phyloP scores from a whole-genome alignment of 345 rosid species.

The Citrus sinensis region DNA sequence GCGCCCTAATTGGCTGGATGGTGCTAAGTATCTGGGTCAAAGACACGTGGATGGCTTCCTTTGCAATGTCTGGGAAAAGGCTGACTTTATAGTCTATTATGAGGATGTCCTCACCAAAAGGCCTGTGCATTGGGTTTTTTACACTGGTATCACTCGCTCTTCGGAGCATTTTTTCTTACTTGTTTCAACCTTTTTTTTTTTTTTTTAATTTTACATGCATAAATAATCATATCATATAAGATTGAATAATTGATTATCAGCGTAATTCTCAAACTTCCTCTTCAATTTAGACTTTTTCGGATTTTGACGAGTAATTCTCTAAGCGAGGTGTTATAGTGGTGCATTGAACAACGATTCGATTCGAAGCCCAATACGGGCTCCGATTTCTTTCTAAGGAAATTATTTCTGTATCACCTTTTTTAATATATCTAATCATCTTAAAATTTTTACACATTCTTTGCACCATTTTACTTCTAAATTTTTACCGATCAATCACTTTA shows the following conservation, averaged over 20 bases:
- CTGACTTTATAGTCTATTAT: constrained; percentile 54
- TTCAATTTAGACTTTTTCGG: background rate
- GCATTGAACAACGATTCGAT: too few relatives aligned
- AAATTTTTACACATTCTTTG: rapidly evolving
- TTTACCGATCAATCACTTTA: too few relatives aligned
- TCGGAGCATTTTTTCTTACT: background rate
- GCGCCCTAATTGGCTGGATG: constrained; percentile 59
- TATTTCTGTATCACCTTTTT: too few relatives aligned
- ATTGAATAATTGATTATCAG: too few relatives aligned
- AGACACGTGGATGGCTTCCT: constrained; percentile 45
- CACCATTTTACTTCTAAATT: too few relatives aligned
- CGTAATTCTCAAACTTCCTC: background rate
- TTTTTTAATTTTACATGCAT: background rate
- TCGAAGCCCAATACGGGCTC: too few relatives aligned
- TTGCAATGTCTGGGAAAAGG: constrained; percentile 67
- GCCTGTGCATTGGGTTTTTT: constrained; percentile 56
- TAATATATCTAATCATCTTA: too few relatives aligned
- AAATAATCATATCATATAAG: background rate
- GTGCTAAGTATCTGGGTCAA: constrained; percentile 54
- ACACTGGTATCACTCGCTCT: constrained; percentile 33
- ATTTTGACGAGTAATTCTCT: background rate
- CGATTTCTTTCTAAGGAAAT: too few relatives aligned
- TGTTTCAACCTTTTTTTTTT: background rate
- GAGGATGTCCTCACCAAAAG: constrained; percentile 54
- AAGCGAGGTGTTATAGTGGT: background rate